These are phyloP conservation scores for Ormosia semicastrata DNA, from an alignment of 306 rosid species.

Conservation along the genomic window DNA sequence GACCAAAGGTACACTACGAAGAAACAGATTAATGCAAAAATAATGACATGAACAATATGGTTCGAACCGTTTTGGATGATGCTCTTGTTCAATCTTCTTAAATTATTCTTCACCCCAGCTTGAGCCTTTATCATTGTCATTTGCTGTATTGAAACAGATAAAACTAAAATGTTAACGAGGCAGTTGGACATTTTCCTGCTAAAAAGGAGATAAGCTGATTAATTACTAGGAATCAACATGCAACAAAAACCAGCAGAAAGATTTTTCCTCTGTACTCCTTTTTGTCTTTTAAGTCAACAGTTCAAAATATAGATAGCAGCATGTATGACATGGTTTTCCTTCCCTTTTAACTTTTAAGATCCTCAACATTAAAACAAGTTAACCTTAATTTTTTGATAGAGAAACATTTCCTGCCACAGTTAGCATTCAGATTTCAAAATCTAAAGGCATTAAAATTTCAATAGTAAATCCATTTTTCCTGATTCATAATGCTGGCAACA, in stretches of 20 bases:
- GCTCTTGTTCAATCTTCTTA: slow-evolving; percentile 88
- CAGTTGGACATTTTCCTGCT: neutral
- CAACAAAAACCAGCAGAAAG: slow-evolving; percentile 2
- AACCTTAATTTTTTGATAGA: neutral
- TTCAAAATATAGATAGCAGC: slow-evolving; percentile 16
- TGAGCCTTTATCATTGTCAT: slow-evolving; percentile 80
- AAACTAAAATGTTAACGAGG: slow-evolving; percentile 20
- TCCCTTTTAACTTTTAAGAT: neutral
- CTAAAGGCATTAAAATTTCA: neutral
- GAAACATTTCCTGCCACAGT: slow-evolving; percentile 4
- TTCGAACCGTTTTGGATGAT: slow-evolving; percentile 73
- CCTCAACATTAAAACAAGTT: neutral
- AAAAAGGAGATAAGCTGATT: neutral
- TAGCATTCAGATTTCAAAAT: slow-evolving; percentile 6
- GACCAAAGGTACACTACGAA: slow-evolving; percentile 74
- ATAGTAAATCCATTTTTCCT: neutral
- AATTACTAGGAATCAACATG: neutral
- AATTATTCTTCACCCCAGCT: slow-evolving; percentile 86
- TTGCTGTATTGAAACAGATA: slow-evolving; percentile 55
- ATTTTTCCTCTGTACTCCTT: neutral
- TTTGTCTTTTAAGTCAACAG: neutral
- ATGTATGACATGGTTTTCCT: neutral
- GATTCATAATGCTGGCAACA: neutral
- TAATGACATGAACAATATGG: slow-evolving; percentile 74
- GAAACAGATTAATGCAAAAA: slow-evolving; percentile 65